phyloP scores from a whole-genome alignment of 768 basidiomycete genomes.

The Tremella mesenterica region DNA sequence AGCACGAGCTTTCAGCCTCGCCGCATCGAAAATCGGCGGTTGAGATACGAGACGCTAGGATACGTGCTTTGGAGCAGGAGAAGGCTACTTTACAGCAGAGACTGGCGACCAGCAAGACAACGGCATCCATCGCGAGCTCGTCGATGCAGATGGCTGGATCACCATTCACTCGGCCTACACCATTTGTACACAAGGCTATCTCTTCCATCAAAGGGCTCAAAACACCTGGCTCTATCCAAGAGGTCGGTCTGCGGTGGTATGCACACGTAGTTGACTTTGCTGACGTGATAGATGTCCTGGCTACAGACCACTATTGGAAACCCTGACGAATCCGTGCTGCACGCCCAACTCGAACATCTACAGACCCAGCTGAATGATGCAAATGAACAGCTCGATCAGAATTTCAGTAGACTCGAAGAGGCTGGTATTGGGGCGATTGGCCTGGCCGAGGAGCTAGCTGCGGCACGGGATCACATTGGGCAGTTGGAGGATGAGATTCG shows the following conservation, averaged over 20 bases:
- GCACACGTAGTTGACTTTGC: not conserved
- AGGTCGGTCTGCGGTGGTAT: slow-evolving; percentile 16
- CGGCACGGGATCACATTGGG: slow-evolving; percentile 25
- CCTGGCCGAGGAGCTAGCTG: slow-evolving; percentile 36
- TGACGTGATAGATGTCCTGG: slow-evolving; percentile 35
- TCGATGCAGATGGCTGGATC: slow-evolving; percentile 15
- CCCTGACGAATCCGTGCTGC: slow-evolving; percentile 27
- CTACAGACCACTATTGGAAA: slow-evolving; percentile 32
- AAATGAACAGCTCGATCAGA: slow-evolving; percentile 36
- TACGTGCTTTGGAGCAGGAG: slow-evolving; percentile 32
- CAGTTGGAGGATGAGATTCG: slow-evolving; percentile 35
- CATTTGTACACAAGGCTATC: slow-evolving; percentile 28
- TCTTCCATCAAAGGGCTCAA: slow-evolving; percentile 28
- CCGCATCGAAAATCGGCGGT: slow-evolving; percentile 26
- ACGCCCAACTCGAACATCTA: slow-evolving; percentile 32
- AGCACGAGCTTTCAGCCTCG: slow-evolving; percentile 27
- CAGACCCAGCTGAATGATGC: slow-evolving; percentile 32
- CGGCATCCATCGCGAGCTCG: slow-evolving; percentile 13
- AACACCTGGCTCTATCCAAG: slow-evolving; percentile 34
- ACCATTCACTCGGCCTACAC: slow-evolving; percentile 9
- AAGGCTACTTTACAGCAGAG: slow-evolving; percentile 32
- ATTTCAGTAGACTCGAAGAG: slow-evolving; percentile 40
- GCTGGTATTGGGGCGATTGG: slow-evolving; percentile 31
- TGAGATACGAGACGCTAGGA: slow-evolving; percentile 26
- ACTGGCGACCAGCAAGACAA: slow-evolving; percentile 7